phyloP scores from a whole-genome alignment of 345 rosid species.

The Salix purpurea region DNA sequence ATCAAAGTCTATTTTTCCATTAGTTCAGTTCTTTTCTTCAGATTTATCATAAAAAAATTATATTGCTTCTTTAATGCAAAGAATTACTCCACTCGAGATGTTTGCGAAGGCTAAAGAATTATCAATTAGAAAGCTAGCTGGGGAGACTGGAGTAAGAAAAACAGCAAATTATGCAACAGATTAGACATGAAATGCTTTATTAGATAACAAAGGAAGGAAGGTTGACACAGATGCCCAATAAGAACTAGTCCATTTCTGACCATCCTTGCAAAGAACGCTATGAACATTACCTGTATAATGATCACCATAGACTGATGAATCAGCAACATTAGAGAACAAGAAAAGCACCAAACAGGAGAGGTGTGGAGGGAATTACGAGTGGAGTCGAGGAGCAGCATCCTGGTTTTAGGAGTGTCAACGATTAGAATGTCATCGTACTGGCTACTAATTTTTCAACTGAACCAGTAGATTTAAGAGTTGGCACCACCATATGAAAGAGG shows the following conservation, averaged over 20 bases:
- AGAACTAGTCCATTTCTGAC: slow-evolving; percentile 61
- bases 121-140: too few species aligned
- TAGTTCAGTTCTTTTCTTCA: too few species aligned
- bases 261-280: slow-evolving; percentile 62
- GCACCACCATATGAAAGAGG: too few species aligned
- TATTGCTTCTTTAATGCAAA: too few species aligned
- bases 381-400: slow-evolving; percentile 77
- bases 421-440: slow-evolving; percentile 66
- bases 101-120: too few species aligned
- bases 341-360: background rate
- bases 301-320: background rate
- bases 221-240: slow-evolving; percentile 57
- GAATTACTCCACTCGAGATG: too few species aligned
- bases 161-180: background rate
- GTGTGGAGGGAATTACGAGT: slow-evolving; percentile 35
- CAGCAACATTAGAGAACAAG: background rate
- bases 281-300: slow-evolving; percentile 60
- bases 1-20: too few species aligned
- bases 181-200: background rate
- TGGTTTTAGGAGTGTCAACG: slow-evolving; percentile 53
- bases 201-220: background rate
- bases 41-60: too few species aligned
- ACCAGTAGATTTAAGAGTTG: too few species aligned
- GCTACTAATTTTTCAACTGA: slow-evolving; percentile 13
- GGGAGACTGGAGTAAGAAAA: too few species aligned